Conservation (phyloP, 2,329 filamentous ascomycete genomes). For the Penicillium capsulatum region DNA sequence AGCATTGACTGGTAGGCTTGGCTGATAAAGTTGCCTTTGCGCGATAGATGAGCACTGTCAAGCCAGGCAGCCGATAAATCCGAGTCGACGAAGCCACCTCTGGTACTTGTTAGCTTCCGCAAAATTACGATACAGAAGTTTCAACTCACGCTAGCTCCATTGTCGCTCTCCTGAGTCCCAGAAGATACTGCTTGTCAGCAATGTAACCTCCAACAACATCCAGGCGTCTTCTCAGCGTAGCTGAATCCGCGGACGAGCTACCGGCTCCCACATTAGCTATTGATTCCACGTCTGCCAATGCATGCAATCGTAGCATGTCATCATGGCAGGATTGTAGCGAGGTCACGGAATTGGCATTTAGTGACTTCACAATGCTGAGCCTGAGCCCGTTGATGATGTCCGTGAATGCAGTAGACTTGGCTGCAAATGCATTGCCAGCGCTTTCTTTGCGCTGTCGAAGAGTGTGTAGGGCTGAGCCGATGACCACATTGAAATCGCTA, state of each 20-base stretch:
- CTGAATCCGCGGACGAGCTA: conserved; percentile 24
- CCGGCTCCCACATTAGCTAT: conserved; percentile 53
- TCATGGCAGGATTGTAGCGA: conserved; percentile 83
- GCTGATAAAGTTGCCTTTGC: conserved; percentile 76
- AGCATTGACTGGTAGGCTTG: conserved; percentile 93
- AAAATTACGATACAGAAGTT: neutral
- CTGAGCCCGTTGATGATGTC: conserved; percentile 61
- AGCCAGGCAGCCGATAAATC: conserved; percentile 85
- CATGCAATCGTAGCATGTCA: conserved; percentile 78
- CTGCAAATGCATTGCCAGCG: conserved; percentile 50
- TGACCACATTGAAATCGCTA: conserved; percentile 74
- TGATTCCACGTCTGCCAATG: conserved; percentile 79
- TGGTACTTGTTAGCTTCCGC: conserved; percentile 14
- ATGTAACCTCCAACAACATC: conserved; percentile 84
- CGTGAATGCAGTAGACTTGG: conserved; percentile 43
- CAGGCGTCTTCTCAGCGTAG: conserved; percentile 70
- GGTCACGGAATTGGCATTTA: conserved; percentile 71
- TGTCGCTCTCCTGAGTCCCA: conserved; percentile 77
- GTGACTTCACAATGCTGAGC: conserved; percentile 64
- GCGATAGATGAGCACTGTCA: conserved; percentile 74
- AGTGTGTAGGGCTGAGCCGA: conserved; percentile 65
- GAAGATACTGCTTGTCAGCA: conserved; percentile 86
- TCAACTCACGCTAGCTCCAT: conserved; percentile 64
- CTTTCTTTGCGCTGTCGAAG: conserved; percentile 46
- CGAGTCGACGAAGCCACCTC: conserved; percentile 58